Base-by-base conservation (phyloP, 305 asterid genomes). In the Fraxinus greggii region DNA sequence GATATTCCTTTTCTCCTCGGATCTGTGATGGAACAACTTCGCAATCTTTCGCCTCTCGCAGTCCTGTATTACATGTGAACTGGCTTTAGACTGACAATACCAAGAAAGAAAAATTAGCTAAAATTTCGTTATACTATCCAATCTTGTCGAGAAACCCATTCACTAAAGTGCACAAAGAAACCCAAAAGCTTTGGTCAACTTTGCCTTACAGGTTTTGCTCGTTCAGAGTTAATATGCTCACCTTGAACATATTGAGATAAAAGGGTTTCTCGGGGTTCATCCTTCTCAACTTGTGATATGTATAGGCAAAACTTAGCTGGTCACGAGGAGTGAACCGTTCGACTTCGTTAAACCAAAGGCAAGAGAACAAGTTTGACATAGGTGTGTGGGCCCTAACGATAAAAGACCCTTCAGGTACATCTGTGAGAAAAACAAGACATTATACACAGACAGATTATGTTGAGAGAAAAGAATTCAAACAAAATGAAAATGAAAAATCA, bases 361-460 rank as follows among this genome's bases (percentile, higher is more conserved):
- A 97, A 77, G 98, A 97, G 87, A 97, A 97, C 92, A 97, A 89
- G 90, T 97, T 97, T 72, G 99, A 92, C 98, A 97, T 93, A 33
- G 98, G 98, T 6, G 99, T 94, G 86, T 97, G 99, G 24, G 98
- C 98, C 89, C 99, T 86, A 81, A 94, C 93, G 54, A 97, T 97
- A 84, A 97, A 88, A 77, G 98, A 97, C 7, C 99, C 99, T 89
- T 97, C 99, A 15, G 99, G 98, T 81, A 97, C 99, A 91, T 97
- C 99, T 97, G 96, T 63, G 78, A 88, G 83, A 77, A 72, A 81
- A 78, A 15, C 61, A 83, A 32, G 13, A 67, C 23, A 79, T 84
- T 79, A 82, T 24, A 33, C 45, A 63, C 45, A 33, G 72, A 82
- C 13, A 63, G 35, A 85, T 80, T 33, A 79, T 29, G 78, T 23